These are phyloP conservation scores for Podaxis sp. DNA, from an alignment of 768 basidiomycete species.

Conservation along the genomic window DNA sequence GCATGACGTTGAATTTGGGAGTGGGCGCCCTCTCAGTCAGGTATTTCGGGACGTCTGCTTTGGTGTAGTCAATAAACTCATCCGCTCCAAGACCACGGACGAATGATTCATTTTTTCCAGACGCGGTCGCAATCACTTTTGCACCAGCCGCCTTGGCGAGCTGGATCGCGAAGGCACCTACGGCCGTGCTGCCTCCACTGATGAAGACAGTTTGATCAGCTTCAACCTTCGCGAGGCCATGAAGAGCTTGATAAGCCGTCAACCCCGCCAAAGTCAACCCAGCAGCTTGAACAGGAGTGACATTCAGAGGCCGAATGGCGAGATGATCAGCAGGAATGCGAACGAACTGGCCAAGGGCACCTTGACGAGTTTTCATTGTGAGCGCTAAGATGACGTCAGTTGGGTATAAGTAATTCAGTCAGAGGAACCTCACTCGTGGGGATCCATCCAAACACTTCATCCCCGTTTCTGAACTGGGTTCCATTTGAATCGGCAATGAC, in stretches of 20 bases:
- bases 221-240: conserved; percentile 49
- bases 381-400: conserved; percentile 20
- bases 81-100: conserved; percentile 66
- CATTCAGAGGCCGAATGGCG: conserved; percentile 43
- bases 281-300: conserved; percentile 58
- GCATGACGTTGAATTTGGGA: conserved; percentile 54
- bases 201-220: conserved; percentile 61
- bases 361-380: conserved; percentile 41
- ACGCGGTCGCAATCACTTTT: conserved; percentile 59
- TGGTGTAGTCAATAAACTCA: conserved; percentile 68
- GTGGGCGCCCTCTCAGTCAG: conserved; percentile 44
- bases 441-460: conserved; percentile 63
- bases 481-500: conserved; percentile 56
- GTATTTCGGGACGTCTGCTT: conserved; percentile 45
- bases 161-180: conserved; percentile 73
- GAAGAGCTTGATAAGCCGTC: conserved; percentile 60
- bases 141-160: conserved; percentile 66
- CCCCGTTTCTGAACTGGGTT: conserved; percentile 53
- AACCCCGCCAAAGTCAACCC: conserved; percentile 57
- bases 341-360: conserved; percentile 59
- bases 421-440: conserved; percentile 24
- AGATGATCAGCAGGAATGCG: conserved; percentile 42
- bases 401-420: neutral
- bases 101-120: conserved; percentile 56
- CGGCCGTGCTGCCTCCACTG: conserved; percentile 69